phyloP scores from a whole-genome alignment of 805 yeast species.

The Wickerhamiella nectarea region DNA sequence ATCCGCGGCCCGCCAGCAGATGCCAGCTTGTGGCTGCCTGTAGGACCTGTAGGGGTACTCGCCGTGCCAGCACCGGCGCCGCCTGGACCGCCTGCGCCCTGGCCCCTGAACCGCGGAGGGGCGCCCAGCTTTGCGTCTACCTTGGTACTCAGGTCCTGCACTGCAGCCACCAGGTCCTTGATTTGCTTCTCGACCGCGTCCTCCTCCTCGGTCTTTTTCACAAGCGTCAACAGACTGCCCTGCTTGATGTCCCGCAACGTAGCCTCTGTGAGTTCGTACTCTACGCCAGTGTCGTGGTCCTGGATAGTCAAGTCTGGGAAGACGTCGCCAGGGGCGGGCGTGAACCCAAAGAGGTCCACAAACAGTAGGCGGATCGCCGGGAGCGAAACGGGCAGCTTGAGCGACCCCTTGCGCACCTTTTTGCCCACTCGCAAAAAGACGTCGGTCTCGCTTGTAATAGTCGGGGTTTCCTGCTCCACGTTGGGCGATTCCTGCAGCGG shows the following conservation, averaged over 20 bases:
- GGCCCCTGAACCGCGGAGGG: neutral
- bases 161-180: slow-evolving; percentile 21
- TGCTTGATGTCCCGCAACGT: slow-evolving; percentile 42
- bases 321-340: slow-evolving; percentile 47
- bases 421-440: slow-evolving; percentile 26
- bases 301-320: slow-evolving; percentile 71
- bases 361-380: slow-evolving; percentile 43
- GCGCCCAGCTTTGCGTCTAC: slow-evolving; percentile 11
- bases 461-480: no score
- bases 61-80: neutral
- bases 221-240: slow-evolving; percentile 48
- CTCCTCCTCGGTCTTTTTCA: slow-evolving; percentile 33
- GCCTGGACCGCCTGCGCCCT: no score
- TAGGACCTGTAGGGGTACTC: no score
- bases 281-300: slow-evolving; percentile 43
- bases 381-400: slow-evolving; percentile 16
- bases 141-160: slow-evolving; percentile 18
- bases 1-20: slow-evolving; percentile 5
- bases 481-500: neutral
- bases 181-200: slow-evolving; percentile 20
- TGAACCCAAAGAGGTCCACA: slow-evolving; percentile 75
- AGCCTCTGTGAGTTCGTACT: slow-evolving; percentile 71
- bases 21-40: no score
- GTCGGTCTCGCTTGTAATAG: slow-evolving; percentile 9
- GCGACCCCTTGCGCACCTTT: slow-evolving; percentile 15